Conservation (phyloP, 1,284 basidiomycete genomes). For the Coniferiporia weirii region DNA sequence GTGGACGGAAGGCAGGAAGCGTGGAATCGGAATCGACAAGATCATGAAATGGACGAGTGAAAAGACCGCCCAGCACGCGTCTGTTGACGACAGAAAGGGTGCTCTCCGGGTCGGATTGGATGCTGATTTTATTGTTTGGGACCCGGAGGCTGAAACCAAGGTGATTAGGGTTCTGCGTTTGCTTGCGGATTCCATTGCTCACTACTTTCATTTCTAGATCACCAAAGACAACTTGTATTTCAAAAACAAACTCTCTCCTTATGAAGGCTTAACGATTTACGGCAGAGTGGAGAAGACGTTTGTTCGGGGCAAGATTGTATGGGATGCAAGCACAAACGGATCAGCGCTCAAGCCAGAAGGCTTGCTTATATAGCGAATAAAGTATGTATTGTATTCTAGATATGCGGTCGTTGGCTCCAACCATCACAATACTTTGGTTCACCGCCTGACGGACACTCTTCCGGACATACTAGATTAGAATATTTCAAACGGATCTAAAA, state of each 20-base stretch:
- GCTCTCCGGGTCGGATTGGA: conserved; percentile 67
- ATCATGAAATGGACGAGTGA: conserved; percentile 72
- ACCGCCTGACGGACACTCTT: too few relatives aligned
- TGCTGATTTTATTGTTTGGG: conserved; percentile 83
- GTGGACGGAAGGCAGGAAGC: conserved; percentile 72
- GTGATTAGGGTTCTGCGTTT: conserved; percentile 35
- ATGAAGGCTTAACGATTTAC: conserved; percentile 65
- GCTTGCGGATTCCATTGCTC: background rate
- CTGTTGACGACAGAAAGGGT: conserved; percentile 68
- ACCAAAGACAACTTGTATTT: conserved; percentile 71
- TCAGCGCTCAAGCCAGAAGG: background rate
- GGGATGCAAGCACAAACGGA: conserved; percentile 34
- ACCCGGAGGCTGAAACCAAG: conserved; percentile 61
- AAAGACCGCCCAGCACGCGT: conserved; percentile 73
- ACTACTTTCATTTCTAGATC: conserved; percentile 42
- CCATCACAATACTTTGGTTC: too few relatives aligned
- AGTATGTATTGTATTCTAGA: background rate
- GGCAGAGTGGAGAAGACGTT: conserved; percentile 75
- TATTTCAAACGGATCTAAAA: too few relatives aligned
- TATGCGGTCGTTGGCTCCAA: too few relatives aligned
- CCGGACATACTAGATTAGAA: too few relatives aligned
- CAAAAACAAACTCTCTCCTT: conserved; percentile 91
- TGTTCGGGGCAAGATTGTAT: conserved; percentile 68
- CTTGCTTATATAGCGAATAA: background rate
- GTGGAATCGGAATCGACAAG: conserved; percentile 53